Conservation (phyloP, 192 early-diverging fungal genomes). For the Coemansia sp. region DNA sequence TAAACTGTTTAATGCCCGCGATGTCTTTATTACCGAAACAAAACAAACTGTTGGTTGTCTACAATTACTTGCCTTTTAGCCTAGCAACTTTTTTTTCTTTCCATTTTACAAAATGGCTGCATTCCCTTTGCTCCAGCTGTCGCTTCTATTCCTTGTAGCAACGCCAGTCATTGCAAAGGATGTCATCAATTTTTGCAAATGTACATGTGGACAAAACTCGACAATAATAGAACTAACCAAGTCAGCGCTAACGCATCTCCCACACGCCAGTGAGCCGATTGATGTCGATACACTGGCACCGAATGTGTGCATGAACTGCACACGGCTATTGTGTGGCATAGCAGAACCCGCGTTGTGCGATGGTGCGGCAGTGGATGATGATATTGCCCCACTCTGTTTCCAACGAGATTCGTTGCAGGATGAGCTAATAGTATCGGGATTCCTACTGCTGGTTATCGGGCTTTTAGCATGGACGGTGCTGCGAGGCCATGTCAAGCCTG, state of each 20-base stretch:
- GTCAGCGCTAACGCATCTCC: slow-evolving; percentile 45
- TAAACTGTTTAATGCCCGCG: not conserved
- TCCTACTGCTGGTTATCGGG: slow-evolving; percentile 39
- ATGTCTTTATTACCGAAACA: not conserved
- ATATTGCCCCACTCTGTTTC: slow-evolving; percentile 52
- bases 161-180: slow-evolving; percentile 20
- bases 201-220: slow-evolving; percentile 51
- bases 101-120: not conserved
- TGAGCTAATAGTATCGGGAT: slow-evolving; percentile 45
- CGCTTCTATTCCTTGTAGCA: not conserved
- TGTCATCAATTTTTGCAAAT: slow-evolving; percentile 51
- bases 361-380: slow-evolving; percentile 51
- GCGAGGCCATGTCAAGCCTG: slow-evolving; percentile 27
- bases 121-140: not conserved
- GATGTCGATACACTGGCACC: slow-evolving; percentile 48
- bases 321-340: slow-evolving; percentile 39
- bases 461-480: slow-evolving; percentile 46
- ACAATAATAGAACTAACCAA: slow-evolving; percentile 49
- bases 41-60: not conserved
- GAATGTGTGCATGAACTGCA: slow-evolving; percentile 56
- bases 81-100: not conserved
- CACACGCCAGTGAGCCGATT: slow-evolving; percentile 48
- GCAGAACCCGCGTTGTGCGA: slow-evolving; percentile 52
- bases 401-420: slow-evolving; percentile 55
- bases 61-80: not conserved